Base-by-base conservation (phyloP, 164 flowering plant species). In the Paratinospora sagittata region DNA sequence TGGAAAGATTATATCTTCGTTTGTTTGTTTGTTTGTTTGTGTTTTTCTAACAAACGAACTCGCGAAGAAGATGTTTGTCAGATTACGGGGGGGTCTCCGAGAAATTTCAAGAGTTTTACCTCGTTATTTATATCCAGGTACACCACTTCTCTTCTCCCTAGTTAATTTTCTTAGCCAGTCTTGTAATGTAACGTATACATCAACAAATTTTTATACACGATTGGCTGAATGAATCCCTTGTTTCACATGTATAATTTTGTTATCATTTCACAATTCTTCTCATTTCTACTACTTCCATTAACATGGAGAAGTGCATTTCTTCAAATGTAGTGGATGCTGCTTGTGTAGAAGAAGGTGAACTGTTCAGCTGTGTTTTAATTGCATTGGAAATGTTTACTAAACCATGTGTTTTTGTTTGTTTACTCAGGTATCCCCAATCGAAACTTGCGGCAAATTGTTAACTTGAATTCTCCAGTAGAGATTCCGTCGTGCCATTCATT, bases 401-500 rank as follows among this genome's bases (percentile, higher is more conserved):
- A 12, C 11, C n/a, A 13, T 27, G 3, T 72, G 27, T 55, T 27
- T n/a, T 69, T 65, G 21, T 62, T 63, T 57, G 49, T 57, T 10
- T 57, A n/a, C 49, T 66, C 75, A 82, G 84, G 77, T 23, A 27
- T 12, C 63, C 34, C 61, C 27, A 62, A 57, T 61, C 76, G 58
- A 30, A 70, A 57, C 27, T 67, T 27, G 41, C 24, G 70, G 34
- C 71, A 55, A 24, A 41, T 24, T 30, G 39, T 69, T 19, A 27
- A 55, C 26, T 37, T 21, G 27, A 61, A 63, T 27, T 27, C 60
- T 64, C 45, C 76, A 23, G 70, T 41, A 47, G 14, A 21, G n/a
- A 57, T 34, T 27, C 70, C 74, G 34, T 61, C 66, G 16, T 47
- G 43, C 23, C 67, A 10, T 74, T 55, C 26, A 10, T 57, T 19